Conservation (phyloP, 495 filamentous ascomycete species). For the Penicillium turbatum region DNA sequence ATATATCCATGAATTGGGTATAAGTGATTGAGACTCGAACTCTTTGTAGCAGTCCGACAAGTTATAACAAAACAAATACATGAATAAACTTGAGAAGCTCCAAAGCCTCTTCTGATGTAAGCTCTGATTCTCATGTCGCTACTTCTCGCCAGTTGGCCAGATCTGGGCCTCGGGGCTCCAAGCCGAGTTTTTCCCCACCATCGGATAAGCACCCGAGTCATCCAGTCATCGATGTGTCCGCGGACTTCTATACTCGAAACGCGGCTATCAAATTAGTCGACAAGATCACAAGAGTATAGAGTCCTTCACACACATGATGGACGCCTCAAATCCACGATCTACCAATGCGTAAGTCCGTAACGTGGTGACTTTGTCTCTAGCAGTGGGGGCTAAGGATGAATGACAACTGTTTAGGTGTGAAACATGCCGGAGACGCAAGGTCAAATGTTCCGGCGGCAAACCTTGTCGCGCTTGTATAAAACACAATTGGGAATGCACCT, state of each 20-base stretch:
- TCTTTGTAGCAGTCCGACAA: too few relatives aligned
- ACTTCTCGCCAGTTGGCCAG: too few relatives aligned
- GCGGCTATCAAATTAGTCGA: background rate
- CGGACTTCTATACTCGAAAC: background rate
- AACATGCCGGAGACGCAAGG: slow-evolving; percentile 21
- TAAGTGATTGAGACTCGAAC: too few relatives aligned
- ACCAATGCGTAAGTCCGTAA: slow-evolving; percentile 13
- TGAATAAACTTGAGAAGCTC: too few relatives aligned
- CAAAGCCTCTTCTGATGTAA: too few relatives aligned
- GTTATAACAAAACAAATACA: too few relatives aligned
- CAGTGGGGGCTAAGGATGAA: background rate
- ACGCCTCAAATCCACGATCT: slow-evolving; percentile 9
- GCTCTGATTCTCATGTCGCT: too few relatives aligned
- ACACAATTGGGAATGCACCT: slow-evolving; percentile 21
- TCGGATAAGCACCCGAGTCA: background rate
- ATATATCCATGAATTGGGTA: too few relatives aligned
- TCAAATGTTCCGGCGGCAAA: slow-evolving; percentile 21
- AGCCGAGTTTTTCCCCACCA: background rate
- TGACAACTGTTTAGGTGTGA: slow-evolving; percentile 18
- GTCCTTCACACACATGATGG: background rate
- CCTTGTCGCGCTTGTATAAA: slow-evolving; percentile 22
- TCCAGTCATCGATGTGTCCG: background rate
- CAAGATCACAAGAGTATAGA: background rate
- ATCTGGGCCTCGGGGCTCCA: slow-evolving; percentile 1
- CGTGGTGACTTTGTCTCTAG: background rate